Evolutionary conservation across 139 green algal species (phyloP).

Genomic region (Picochlorum sp.): DNA sequence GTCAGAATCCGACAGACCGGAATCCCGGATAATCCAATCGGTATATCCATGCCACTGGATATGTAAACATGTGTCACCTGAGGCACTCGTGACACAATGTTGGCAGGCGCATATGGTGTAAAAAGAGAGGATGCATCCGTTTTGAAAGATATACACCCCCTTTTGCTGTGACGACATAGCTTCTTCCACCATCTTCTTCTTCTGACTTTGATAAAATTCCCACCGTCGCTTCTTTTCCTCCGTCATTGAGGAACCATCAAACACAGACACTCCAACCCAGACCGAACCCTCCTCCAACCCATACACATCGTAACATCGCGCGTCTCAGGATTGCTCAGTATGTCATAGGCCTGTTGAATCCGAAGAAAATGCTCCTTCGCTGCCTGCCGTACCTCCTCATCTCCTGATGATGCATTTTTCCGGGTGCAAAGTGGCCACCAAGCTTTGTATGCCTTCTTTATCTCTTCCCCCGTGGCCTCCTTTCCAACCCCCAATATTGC

Average conservation of each 20-base stretch:
- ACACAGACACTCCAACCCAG: conserved; percentile 28
- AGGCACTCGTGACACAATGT: conserved; percentile 12
- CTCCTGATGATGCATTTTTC: conserved; percentile 30
- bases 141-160: conserved; percentile 39
- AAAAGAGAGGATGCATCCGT: conserved; percentile 28
- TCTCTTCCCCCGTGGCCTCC: conserved; percentile 22
- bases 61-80: conserved; percentile 39
- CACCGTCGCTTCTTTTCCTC: conserved; percentile 41
- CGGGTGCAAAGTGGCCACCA: conserved; percentile 43
- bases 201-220: conserved; percentile 28
- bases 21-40: conserved; percentile 17
- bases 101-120: conserved; percentile 23
- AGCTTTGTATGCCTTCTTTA: conserved; percentile 28
- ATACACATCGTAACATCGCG: conserved; percentile 50
- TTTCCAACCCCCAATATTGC: conserved; percentile 15
- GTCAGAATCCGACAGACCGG: conserved; percentile 10
- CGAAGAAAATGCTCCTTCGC: conserved; percentile 27
- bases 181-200: conserved; percentile 4
- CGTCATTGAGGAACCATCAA: conserved; percentile 1
- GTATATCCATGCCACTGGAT: conserved; percentile 26
- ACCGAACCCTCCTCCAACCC: conserved; percentile 32
- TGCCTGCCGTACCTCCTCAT: conserved; percentile 13
- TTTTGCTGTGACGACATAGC: conserved; percentile 20
- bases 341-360: conserved; percentile 47
- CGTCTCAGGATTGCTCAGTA: conserved; percentile 34